These are phyloP conservation scores for Didymella pinodella DNA, from an alignment of 2,329 filamentous ascomycete genomes.

Conservation along the genomic window DNA sequence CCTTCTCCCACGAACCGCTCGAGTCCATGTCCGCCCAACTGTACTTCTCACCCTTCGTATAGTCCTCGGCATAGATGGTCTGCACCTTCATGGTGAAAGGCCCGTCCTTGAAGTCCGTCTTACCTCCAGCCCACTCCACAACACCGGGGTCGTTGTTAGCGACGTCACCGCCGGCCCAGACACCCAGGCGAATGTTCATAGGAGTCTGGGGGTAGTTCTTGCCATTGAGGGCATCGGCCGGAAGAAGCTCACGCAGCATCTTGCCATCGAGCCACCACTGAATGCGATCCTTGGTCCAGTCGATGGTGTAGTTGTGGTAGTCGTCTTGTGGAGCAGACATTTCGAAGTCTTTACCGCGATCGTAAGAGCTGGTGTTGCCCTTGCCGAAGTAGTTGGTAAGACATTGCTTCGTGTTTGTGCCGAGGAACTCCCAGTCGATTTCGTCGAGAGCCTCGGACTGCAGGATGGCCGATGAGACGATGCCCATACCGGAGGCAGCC, in stretches of 20 bases:
- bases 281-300: slow-evolving; percentile 71
- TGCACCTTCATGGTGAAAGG: slow-evolving; percentile 80
- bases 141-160: slow-evolving; percentile 49
- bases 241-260: slow-evolving; percentile 68
- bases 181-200: slow-evolving; percentile 74
- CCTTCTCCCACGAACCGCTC: slow-evolving; percentile 66
- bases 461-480: slow-evolving; percentile 60
- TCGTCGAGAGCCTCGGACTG: slow-evolving; percentile 63
- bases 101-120: slow-evolving; percentile 69
- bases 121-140: slow-evolving; percentile 69
- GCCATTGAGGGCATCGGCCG: slow-evolving; percentile 65
- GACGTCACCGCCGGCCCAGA: slow-evolving; percentile 68
- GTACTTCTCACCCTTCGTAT: slow-evolving; percentile 69
- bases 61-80: slow-evolving; percentile 64
- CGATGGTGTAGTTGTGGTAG: slow-evolving; percentile 59
- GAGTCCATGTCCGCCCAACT: slow-evolving; percentile 61
- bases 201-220: slow-evolving; percentile 75
- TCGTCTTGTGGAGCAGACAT: slow-evolving; percentile 44
- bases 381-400: slow-evolving; percentile 65
- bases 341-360: slow-evolving; percentile 53
- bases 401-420: slow-evolving; percentile 50
- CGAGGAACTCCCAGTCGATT: slow-evolving; percentile 61
- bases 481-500: slow-evolving; percentile 59
- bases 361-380: slow-evolving; percentile 61
- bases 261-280: slow-evolving; percentile 71